These are phyloP conservation scores for Blastobotrys elegans DNA, from an alignment of 1,139 yeast species.

Conservation along the genomic window DNA sequence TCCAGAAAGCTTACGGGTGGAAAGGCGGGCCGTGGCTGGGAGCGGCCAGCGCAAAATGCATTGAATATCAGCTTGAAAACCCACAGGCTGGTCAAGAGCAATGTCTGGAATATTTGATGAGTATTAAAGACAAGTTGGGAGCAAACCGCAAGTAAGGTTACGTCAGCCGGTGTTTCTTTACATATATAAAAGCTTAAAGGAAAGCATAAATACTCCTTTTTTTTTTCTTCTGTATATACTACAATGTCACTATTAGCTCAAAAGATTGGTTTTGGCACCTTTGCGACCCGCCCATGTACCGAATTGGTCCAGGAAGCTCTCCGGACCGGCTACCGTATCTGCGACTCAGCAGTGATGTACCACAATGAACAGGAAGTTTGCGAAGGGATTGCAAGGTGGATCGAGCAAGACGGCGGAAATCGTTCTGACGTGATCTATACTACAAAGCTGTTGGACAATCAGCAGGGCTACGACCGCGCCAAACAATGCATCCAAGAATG, in stretches of 20 bases:
- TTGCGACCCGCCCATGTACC: not conserved
- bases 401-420: conserved; percentile 15
- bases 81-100: conserved; percentile 52
- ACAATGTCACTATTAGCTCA: not conserved
- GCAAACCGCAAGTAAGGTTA: not conserved
- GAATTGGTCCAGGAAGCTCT: conserved; percentile 33
- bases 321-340: conserved; percentile 50
- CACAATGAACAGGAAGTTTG: conserved; percentile 56
- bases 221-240: not conserved
- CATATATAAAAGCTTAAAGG: not conserved
- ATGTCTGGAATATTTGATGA: conserved; percentile 21
- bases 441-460: conserved; percentile 50
- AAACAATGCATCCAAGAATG: conserved; percentile 38
- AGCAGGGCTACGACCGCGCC: conserved; percentile 48
- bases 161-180: too few relatives aligned
- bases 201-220: not conserved
- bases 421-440: conserved; percentile 70
- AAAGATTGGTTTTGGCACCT: conserved; percentile 8
- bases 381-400: conserved; percentile 32
- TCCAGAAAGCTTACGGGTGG: conserved; percentile 45
- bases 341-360: conserved; percentile 58
- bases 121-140: conserved; percentile 1
- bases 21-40: conserved; percentile 89
- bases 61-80: conserved; percentile 72
- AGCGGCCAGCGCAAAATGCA: conserved; percentile 47